A percentile compares a stretch with the other conserved stretches of the same genome.
Evolutionary conservation across 768 basidiomycete genomes (phyloP).

Genomic region (Lentinula edodes): DNA sequence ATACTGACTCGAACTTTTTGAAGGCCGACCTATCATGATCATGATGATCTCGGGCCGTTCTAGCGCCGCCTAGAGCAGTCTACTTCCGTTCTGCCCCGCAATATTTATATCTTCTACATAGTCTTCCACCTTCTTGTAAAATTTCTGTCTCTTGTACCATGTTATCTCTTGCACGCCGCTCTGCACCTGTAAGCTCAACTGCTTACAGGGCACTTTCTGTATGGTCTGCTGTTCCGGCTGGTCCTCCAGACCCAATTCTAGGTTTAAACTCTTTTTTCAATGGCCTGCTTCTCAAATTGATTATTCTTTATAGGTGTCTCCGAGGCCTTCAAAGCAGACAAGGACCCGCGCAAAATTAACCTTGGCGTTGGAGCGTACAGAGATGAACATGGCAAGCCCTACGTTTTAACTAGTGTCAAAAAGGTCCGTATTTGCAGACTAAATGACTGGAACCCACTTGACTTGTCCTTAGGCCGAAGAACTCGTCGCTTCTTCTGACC

Average conservation of each 20-base stretch:
- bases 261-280: constrained; percentile 39
- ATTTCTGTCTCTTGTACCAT: constrained; percentile 26
- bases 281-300: constrained; percentile 9
- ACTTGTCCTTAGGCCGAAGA: constrained; percentile 61
- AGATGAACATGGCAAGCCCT: constrained; percentile 92
- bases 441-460: not conserved
- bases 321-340: constrained; percentile 96
- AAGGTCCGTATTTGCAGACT: constrained; percentile 44
- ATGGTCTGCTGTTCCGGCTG: constrained; percentile 80
- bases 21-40: not conserved
- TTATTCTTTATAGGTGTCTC: constrained; percentile 45
- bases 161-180: constrained; percentile 45
- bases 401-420: constrained; percentile 83
- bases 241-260: constrained; percentile 91
- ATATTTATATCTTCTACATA: constrained; percentile 3
- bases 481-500: constrained; percentile 52
- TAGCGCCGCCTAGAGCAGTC: constrained; percentile 5
- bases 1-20: not conserved
- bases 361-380: constrained; percentile 97
- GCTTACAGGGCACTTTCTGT: constrained; percentile 53
- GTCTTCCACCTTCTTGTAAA: constrained; percentile 25
- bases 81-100: constrained; percentile 20
- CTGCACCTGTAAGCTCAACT: constrained; percentile 28
- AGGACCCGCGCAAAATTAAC: constrained; percentile 90
- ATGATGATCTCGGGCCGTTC: not conserved